Base-by-base conservation (phyloP, 306 rosid species). In the Quercus suber region DNA sequence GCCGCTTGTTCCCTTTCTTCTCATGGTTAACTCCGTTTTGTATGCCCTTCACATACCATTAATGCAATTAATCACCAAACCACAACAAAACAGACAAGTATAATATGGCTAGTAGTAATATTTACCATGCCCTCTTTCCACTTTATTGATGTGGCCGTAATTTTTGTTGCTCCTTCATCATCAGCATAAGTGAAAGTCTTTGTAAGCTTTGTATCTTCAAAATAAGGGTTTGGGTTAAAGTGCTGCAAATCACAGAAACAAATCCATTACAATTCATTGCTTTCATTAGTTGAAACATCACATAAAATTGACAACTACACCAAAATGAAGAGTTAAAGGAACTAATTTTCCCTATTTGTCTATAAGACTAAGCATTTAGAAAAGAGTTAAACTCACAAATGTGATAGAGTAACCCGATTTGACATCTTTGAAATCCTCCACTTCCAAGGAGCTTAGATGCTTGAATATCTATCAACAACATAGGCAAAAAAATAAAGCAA, bases 101-200 rank as follows among this genome's bases (percentile, higher is more conserved):
- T 5, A 21, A 59, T 23, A 53, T 19, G 19, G 52, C 74, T 61
- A 31, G 14, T 27, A 20, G 27, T 63, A 55, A 69, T 21, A 71
- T 60, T 84, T 83, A 91, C 99, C 96, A 89, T 91, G 75, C 96
- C 99, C 81, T 95, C 98, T 80, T 89, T 95, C 99, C 99, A 95
- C 81, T 87, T 90, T 56, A 95, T 95, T 56, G 98, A 86, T 14
- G 99, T 91, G 18, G 96, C 96, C 68, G 87, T 85, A 45, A 95
- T 81, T 83, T 90, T 93, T 51, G 93, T 90, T 11, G 95, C 88
- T 84, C 95, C 97, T 73, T 95, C 98, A 74, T 95, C 99, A 78
- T 68, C 72, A 78, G 97, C 85, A 91, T 68, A 93, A 77, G 90
- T 91, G 84, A 76, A 93, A 64, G 97, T 85, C 91, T 93, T 95